These are phyloP conservation scores for Sarocladiaceae sp. DNA, from an alignment of 2,329 filamentous ascomycete genomes.

Conservation along the genomic window DNA sequence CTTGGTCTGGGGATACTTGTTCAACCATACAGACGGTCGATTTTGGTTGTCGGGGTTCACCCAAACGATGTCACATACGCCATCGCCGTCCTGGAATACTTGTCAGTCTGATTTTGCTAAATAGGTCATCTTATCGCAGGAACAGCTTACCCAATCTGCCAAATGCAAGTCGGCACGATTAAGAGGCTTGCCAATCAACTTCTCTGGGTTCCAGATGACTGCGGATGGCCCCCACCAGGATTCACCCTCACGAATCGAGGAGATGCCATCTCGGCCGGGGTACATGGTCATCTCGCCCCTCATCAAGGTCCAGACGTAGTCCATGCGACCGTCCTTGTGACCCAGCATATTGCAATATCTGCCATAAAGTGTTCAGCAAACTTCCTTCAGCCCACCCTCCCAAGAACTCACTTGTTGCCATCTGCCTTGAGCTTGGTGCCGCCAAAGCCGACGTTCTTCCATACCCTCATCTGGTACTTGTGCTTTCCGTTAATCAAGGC, in stretches of 20 bases:
- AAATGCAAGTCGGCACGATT: background rate
- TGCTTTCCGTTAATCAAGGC: background rate
- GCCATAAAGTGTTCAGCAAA: no score
- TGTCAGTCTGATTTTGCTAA: conserved; percentile 15
- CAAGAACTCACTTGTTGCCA: conserved; percentile 10
- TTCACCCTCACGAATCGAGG: background rate
- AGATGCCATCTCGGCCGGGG: conserved; percentile 3
- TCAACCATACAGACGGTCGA: conserved; percentile 20
- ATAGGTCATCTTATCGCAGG: background rate
- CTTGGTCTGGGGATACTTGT: conserved; percentile 13
- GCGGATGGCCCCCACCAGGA: conserved; percentile 1
- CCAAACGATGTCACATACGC: conserved; percentile 26
- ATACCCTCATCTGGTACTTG: conserved; percentile 2
- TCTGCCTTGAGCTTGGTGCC: conserved; percentile 13
- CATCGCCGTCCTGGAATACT: conserved; percentile 29
- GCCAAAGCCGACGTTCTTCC: conserved; percentile 14
- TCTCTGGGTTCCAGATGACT: background rate
- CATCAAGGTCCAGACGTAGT: conserved; percentile 16
- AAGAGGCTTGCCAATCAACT: background rate
- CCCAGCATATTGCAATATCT: conserved; percentile 14
- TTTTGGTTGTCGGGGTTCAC: conserved; percentile 20
- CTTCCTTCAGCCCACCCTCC: no score
- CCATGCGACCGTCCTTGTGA: conserved; percentile 11
- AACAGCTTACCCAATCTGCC: no score
- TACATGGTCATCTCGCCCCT: conserved; percentile 10